These are phyloP conservation scores for Beta vulgaris DNA, from an alignment of 148 eudicot genomes.

Conservation along the genomic window DNA sequence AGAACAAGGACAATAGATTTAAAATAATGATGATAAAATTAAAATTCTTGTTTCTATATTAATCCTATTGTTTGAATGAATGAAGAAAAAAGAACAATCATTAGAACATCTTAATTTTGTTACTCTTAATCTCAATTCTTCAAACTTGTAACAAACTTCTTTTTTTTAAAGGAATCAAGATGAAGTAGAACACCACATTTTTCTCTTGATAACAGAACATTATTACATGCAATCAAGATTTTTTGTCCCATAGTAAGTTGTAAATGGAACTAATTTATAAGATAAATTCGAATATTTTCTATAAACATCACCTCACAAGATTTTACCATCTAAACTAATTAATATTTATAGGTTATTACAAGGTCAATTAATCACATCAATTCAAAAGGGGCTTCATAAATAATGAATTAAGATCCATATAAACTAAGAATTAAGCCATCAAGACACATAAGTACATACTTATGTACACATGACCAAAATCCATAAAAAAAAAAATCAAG, in stretches of 20 bases:
- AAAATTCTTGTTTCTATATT: too few species aligned
- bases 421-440: not conserved
- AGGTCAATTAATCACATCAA: too few species aligned
- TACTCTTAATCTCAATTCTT: not conserved
- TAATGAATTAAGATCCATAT: not conserved
- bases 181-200: not conserved
- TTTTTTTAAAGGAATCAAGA: not conserved
- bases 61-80: too few species aligned
- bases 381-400: not conserved
- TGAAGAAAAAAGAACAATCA: not conserved
- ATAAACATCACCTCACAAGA: not conserved
- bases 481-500: too few species aligned
- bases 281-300: too few species aligned
- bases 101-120: not conserved
- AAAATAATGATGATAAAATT: too few species aligned
- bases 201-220: not conserved
- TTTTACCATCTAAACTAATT: not conserved
- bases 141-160: not conserved
- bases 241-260: not conserved
- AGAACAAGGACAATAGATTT: not conserved
- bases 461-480: too few species aligned
- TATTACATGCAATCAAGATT: not conserved
- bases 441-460: not conserved
- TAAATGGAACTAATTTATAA: too few species aligned
- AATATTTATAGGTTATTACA: too few species aligned